Base-by-base conservation (phyloP, 805 yeast genomes). In the Starmerella potacharoeniae region DNA sequence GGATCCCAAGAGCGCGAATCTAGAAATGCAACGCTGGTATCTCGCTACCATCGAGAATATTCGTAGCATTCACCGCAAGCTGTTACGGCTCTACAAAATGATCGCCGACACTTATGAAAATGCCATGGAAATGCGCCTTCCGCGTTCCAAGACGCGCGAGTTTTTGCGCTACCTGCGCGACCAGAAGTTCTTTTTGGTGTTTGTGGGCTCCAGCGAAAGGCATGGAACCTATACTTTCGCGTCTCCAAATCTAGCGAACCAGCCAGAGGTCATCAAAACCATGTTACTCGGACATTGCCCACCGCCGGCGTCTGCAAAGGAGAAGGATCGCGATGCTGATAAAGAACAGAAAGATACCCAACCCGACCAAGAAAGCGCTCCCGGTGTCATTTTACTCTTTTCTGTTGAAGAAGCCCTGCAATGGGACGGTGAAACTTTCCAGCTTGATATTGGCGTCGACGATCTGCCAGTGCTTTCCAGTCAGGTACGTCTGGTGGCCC, bases 341-440 rank as follows among this genome's bases (percentile, higher is more conserved):
- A 43, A 43, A 22, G 47, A 43, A 5, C 36, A 30, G 28, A 43
- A 28, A 31, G 47, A 43, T 5, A 43, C 13, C 6, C 36, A 43
- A 9, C n/a, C 13, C 6, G 51, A 41, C 40, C 29, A 39, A 22
- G 54, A 51, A 22, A 34, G 16, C 10, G 37, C 17, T 5, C 54
- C 73, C 31, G 86, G 88, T 0, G 87, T 86, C 60, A 77, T 87
- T 13, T 63, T 89, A 31, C 83, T 87, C 14, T 69, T 90, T 5
- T 82, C 86, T 62, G 89, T 95, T 0, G 76, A 83, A 2, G 86
- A 86, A 63, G 95, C 96, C 0, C 77, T 90, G 69, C 80, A 86
- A 49, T 91, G 97, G 97, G 89, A 85, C 58, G 97, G 97, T 5
- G 76, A 79, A 16, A 81, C 84, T 59, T 75, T 82, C 40, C 77